Conservation (phyloP, 73 alveolate genomes). For the Paramecium bursaria region DNA sequence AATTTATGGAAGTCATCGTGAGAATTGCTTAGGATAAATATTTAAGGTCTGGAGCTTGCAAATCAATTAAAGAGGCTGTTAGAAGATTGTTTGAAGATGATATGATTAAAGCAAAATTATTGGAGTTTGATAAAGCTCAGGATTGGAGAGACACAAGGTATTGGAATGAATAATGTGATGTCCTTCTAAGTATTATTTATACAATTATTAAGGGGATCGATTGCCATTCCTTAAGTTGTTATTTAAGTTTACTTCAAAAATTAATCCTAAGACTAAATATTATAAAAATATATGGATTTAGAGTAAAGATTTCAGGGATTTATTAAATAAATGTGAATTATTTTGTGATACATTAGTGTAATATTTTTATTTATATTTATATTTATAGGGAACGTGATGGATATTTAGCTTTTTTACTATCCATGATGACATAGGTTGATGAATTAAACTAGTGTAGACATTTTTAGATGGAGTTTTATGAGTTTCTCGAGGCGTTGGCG, state of each 20-base stretch:
- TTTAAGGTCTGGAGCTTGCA: conserved; percentile 57
- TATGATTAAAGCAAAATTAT: conserved; percentile 6
- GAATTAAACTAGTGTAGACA: conserved; percentile 70
- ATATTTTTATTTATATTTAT: too few species aligned
- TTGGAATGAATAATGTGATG: conserved; percentile 73
- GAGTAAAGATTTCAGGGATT: conserved; percentile 64
- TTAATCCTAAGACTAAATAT: conserved; percentile 54
- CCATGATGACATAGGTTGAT: conserved; percentile 75
- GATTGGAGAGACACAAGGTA: conserved; percentile 71
- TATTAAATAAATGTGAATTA: conserved; percentile 53
- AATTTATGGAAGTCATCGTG: conserved; percentile 71
- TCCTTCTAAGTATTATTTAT: conserved; percentile 36
- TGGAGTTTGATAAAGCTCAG: conserved; percentile 31
- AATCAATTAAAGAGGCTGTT: conserved; percentile 21
- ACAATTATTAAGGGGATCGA: conserved; percentile 24
- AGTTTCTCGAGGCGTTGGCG: conserved; percentile 77
- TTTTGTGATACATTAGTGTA: conserved; percentile 59
- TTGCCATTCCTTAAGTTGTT: conserved; percentile 42
- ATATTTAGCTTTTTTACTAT: conserved; percentile 51
- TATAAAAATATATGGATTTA: conserved; percentile 48
- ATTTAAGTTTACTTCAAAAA: conserved; percentile 55
- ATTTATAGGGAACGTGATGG: conserved; percentile 71
- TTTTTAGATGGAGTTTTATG: conserved; percentile 74
- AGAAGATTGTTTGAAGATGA: conserved; percentile 32
- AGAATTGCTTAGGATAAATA: conserved; percentile 75